phyloP scores from a whole-genome alignment of 495 filamentous ascomycete species.

The Aspergillus biplanus region DNA sequence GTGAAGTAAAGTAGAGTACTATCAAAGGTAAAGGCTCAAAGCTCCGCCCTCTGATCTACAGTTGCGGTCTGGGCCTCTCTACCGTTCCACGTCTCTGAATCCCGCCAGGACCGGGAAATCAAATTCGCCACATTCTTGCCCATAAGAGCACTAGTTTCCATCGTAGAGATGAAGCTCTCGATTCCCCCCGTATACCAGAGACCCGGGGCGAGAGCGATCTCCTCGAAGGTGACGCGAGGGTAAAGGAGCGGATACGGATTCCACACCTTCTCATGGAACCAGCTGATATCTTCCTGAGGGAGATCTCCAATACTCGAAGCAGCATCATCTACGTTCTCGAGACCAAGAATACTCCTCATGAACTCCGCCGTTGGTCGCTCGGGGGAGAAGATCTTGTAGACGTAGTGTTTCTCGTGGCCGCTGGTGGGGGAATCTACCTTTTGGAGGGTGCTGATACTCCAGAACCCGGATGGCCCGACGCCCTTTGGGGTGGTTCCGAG shows the following conservation, averaged over 20 bases:
- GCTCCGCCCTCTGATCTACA: conserved; percentile 20
- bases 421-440: conserved; percentile 51
- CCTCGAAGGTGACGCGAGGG: conserved; percentile 87
- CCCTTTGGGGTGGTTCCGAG: conserved; percentile 52
- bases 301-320: conserved; percentile 39
- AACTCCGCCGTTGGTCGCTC: conserved; percentile 64
- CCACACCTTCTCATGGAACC: conserved; percentile 80
- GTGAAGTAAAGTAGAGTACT: no score
- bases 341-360: conserved; percentile 51
- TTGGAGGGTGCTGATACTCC: conserved; percentile 79
- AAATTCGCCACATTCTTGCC: conserved; percentile 90
- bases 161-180: conserved; percentile 93
- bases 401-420: conserved; percentile 62
- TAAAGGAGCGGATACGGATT: conserved; percentile 81
- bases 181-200: conserved; percentile 94
- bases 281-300: conserved; percentile 62
- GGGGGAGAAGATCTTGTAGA: conserved; percentile 97
- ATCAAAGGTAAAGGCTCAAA: conserved; percentile 4
- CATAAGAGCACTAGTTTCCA: conserved; percentile 97
- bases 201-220: conserved; percentile 62
- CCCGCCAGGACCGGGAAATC: conserved; percentile 66
- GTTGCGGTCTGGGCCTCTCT: conserved; percentile 11
- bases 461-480: conserved; percentile 76
- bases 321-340: conserved; percentile 28
- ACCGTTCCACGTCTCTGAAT: conserved; percentile 16